Percentiles rank a stretch among this genome's conserved stretches.
phyloP scores from a whole-genome alignment of 2,329 filamentous ascomycete genomes.

The Fusarium longipes region DNA sequence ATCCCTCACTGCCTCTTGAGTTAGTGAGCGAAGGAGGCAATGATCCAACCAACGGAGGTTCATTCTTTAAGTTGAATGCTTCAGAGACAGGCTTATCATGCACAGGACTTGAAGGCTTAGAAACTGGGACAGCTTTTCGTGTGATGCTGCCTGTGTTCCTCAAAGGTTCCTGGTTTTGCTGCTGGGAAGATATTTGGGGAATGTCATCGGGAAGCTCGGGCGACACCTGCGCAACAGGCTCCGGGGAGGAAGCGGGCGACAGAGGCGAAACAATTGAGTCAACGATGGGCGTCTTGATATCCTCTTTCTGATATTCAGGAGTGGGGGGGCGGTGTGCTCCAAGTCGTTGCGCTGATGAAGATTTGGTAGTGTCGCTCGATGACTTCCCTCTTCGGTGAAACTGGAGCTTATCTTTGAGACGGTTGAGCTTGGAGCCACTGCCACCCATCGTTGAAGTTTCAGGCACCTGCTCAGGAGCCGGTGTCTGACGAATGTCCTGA shows the following conservation, averaged over 20 bases:
- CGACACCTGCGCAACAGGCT: constrained; percentile 51
- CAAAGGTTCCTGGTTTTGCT: constrained; percentile 25
- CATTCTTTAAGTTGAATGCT: constrained; percentile 30
- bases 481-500: constrained; percentile 18
- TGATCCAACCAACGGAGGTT: constrained; percentile 38
- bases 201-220: constrained; percentile 50
- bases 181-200: constrained; percentile 21
- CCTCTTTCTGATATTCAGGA: constrained; percentile 60
- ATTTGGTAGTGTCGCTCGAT: constrained; percentile 40
- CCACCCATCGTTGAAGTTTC: constrained; percentile 50
- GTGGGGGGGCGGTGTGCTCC: constrained; percentile 57
- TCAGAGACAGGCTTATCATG: constrained; percentile 42
- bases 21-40: constrained; percentile 35
- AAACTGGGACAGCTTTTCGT: constrained; percentile 45
- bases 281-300: constrained; percentile 53
- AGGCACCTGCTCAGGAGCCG: constrained; percentile 30
- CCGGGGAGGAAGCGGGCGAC: constrained; percentile 59
- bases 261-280: constrained; percentile 56
- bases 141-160: constrained; percentile 30
- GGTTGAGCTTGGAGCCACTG: constrained; percentile 49
- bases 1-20: constrained; percentile 23
- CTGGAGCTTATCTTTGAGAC: constrained; percentile 48
- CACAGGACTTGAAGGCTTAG: constrained; percentile 38
- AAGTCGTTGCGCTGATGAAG: constrained; percentile 33
- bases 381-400: constrained; percentile 42